Evolutionary conservation across 2,329 filamentous ascomycete species (phyloP).

Genomic region (Aspergillus pseudoglaucus): DNA sequence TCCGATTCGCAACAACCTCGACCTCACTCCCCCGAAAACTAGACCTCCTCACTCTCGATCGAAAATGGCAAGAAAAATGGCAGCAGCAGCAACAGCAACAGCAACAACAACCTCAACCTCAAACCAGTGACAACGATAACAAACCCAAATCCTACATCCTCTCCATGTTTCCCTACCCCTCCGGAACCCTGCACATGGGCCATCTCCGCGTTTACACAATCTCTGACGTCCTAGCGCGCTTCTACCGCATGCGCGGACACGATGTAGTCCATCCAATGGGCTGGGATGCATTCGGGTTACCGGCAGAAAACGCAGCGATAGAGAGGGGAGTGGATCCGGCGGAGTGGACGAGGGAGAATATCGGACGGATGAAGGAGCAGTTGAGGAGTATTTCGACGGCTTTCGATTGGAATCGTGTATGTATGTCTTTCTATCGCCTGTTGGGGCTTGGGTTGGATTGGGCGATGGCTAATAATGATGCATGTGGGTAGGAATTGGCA

Average conservation of each 20-base stretch:
- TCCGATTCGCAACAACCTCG: conserved; percentile 21
- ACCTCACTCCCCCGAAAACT: conserved; percentile 20
- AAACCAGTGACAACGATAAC: conserved; percentile 5
- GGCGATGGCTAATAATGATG: conserved; percentile 8
- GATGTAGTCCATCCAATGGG: conserved; percentile 83
- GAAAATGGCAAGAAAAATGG: conserved; percentile 53
- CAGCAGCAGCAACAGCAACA: conserved; percentile 7
- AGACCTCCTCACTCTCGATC: conserved; percentile 43
- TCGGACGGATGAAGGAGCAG: conserved; percentile 77
- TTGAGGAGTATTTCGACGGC: conserved; percentile 69
- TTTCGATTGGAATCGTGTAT: conserved; percentile 77
- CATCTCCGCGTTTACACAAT: conserved; percentile 88
- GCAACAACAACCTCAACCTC: background rate
- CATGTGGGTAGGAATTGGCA: conserved; percentile 60
- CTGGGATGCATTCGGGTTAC: conserved; percentile 88
- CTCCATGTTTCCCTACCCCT: conserved; percentile 92
- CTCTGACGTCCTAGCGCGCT: conserved; percentile 76
- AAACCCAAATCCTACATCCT: conserved; percentile 60
- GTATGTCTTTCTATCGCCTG: conserved; percentile 25
- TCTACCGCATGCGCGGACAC: conserved; percentile 65
- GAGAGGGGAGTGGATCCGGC: conserved; percentile 72
- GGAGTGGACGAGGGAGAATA: conserved; percentile 74
- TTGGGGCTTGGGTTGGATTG: background rate
- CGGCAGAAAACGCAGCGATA: conserved; percentile 85
- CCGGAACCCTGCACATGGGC: conserved; percentile 76